phyloP scores from a whole-genome alignment of 2,329 filamentous ascomycete species.

The Nemania sp. region DNA sequence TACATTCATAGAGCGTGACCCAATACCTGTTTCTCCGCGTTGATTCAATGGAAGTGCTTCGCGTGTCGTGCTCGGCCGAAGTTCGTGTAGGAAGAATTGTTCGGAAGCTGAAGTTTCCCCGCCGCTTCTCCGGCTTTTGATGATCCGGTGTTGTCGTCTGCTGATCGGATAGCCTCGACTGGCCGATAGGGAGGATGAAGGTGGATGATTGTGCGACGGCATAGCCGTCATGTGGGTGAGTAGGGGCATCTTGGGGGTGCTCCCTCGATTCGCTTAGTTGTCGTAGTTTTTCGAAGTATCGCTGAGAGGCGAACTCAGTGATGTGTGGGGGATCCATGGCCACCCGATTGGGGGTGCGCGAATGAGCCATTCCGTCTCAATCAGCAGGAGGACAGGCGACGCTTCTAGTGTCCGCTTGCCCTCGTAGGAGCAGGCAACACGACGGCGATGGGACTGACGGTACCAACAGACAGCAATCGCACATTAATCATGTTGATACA shows the following conservation, averaged over 20 bases:
- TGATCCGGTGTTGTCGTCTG: conserved; percentile 43
- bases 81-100: conserved; percentile 40
- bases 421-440: conserved; percentile 37
- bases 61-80: conserved; percentile 40
- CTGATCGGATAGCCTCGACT: conserved; percentile 39
- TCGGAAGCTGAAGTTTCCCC: conserved; percentile 40
- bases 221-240: conserved; percentile 35
- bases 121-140: conserved; percentile 39
- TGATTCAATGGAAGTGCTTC: conserved; percentile 35
- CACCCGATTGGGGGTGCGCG: conserved; percentile 26
- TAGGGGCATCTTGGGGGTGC: conserved; percentile 44
- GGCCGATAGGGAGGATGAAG: conserved; percentile 55
- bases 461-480: conserved; percentile 34
- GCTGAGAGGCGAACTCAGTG: conserved; percentile 69
- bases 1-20: neutral
- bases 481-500: conserved; percentile 43
- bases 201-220: conserved; percentile 44
- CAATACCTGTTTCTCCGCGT: conserved; percentile 37
- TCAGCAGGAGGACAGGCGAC: conserved; percentile 33
- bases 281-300: conserved; percentile 65
- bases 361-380: conserved; percentile 31
- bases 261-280: conserved; percentile 56
- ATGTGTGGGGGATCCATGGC: conserved; percentile 66
- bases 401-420: conserved; percentile 35
- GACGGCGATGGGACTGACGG: conserved; percentile 32